These are phyloP conservation scores for Debaryomyces prosopidis DNA, from an alignment of 805 yeast genomes.

Conservation along the genomic window DNA sequence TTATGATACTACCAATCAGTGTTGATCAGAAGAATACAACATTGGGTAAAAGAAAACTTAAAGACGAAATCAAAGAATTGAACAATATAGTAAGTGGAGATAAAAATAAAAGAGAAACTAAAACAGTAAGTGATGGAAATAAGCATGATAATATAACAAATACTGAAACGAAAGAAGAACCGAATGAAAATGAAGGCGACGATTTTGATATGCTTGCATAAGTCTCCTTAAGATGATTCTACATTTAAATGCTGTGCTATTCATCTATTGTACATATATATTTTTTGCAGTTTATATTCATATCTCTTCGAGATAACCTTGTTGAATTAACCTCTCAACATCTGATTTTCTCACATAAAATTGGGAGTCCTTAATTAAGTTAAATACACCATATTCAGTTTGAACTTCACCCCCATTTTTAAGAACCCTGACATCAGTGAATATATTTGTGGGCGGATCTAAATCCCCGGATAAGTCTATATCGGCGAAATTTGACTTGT, in stretches of 20 bases:
- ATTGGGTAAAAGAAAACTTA: constrained; percentile 60
- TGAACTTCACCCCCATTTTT: constrained; percentile 97
- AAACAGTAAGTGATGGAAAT: constrained; percentile 3
- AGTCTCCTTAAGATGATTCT: too few relatives aligned
- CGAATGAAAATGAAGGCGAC: too few relatives aligned
- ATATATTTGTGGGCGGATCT: constrained; percentile 88
- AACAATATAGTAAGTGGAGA: constrained; percentile 9
- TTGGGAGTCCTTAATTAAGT: constrained; percentile 88
- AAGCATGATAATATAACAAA: neutral
- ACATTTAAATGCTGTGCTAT: too few relatives aligned
- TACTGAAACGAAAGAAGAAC: neutral
- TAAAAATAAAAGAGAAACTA: constrained; percentile 1
- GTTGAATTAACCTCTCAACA: constrained; percentile 91
- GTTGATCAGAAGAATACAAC: constrained; percentile 71
- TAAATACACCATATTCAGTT: constrained; percentile 95
- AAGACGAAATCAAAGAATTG: constrained; percentile 40
- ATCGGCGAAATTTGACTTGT: constrained; percentile 78
- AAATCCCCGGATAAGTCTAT: constrained; percentile 86
- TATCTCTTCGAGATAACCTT: constrained; percentile 86
- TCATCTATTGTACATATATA: neutral
- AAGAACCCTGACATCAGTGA: constrained; percentile 89
- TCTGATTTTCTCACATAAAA: constrained; percentile 92
- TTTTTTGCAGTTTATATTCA: constrained; percentile 34
- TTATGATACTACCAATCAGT: constrained; percentile 64
- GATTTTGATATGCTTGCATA: too few relatives aligned